Conservation (phyloP, 495 filamentous ascomycete genomes). For the Aspergillus bertholletiae region DNA sequence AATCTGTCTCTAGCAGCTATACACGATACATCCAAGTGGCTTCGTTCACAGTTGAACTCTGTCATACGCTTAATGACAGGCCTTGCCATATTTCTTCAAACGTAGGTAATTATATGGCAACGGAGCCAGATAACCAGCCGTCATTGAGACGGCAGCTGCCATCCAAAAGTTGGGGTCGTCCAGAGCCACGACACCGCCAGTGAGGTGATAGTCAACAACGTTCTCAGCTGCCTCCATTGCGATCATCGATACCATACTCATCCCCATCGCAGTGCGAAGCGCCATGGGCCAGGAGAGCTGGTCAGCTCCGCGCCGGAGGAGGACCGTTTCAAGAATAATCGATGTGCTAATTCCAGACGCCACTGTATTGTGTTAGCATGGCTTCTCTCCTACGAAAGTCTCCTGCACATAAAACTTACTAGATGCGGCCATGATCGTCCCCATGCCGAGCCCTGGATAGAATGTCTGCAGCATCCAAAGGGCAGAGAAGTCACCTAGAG, state of each 20-base stretch:
- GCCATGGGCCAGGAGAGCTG: conserved; percentile 34
- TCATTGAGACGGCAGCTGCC: conserved; percentile 32
- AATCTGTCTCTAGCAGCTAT: too few relatives aligned
- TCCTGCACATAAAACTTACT: too few relatives aligned
- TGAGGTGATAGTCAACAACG: conserved; percentile 44
- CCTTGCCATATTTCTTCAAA: conserved; percentile 37
- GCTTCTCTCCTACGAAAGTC: too few relatives aligned
- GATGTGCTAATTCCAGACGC: conserved; percentile 30
- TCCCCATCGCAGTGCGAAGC: conserved; percentile 40
- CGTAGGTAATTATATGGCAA: conserved; percentile 47
- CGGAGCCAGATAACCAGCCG: conserved; percentile 40
- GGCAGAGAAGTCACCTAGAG: conserved; percentile 39
- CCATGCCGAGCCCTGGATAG: conserved; percentile 34
- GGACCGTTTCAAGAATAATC: conserved; percentile 21
- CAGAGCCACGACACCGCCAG: conserved; percentile 38
- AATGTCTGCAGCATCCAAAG: conserved; percentile 36
- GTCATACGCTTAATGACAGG: conserved; percentile 44
- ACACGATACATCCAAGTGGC: too few relatives aligned
- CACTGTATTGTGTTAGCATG: conserved; percentile 24
- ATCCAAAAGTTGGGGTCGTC: conserved; percentile 32
- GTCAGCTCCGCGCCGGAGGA: conserved; percentile 39
- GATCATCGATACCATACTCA: conserved; percentile 42
- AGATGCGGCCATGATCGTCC: conserved; percentile 31
- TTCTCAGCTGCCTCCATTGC: conserved; percentile 46
- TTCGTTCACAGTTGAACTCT: too few relatives aligned